phyloP scores from a whole-genome alignment of 106 monocot species.

The Gastrodia elata region DNA sequence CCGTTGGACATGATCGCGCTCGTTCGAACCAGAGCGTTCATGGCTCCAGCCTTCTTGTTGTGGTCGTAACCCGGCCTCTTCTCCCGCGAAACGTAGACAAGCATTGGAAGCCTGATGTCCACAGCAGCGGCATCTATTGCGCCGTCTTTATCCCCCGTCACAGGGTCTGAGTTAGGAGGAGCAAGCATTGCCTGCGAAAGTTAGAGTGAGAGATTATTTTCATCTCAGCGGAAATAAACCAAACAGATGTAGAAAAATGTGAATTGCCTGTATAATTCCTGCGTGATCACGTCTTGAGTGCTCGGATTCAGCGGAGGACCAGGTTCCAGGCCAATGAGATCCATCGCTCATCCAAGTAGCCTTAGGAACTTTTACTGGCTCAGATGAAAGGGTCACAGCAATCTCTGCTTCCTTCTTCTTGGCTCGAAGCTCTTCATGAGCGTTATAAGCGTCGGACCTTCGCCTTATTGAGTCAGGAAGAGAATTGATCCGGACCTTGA shows the following conservation, averaged over 20 bases:
- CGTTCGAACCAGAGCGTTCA: constrained; percentile 86
- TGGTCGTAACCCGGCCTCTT: constrained; percentile 92
- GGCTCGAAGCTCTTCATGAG: constrained; percentile 64
- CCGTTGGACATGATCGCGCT: constrained; percentile 97
- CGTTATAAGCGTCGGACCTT: constrained; percentile 86
- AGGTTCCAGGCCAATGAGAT: constrained; percentile 92
- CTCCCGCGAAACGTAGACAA: constrained; percentile 89
- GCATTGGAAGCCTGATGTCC: constrained; percentile 85
- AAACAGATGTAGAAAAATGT: background rate
- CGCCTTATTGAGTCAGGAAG: constrained; percentile 68
- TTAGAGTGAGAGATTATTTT: background rate
- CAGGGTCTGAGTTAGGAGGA: constrained; percentile 70
- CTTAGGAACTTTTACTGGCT: constrained; percentile 29
- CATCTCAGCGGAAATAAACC: background rate
- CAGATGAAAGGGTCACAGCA: constrained; percentile 6
- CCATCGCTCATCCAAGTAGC: constrained; percentile 96
- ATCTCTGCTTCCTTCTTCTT: constrained; percentile 37
- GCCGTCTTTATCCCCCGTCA: constrained; percentile 24
- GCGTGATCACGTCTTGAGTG: constrained; percentile 88
- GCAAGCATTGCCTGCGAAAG: constrained; percentile 74
- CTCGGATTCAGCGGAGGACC: constrained; percentile 39
- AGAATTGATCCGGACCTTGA: constrained; percentile 89
- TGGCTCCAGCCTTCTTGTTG: constrained; percentile 99
- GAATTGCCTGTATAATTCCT: constrained; percentile 79
- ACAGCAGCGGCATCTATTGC: constrained; percentile 42